Percentiles rank a stretch among this genome's conserved stretches.
Evolutionary conservation across 129 eudicot genomes (phyloP).

Genomic region (Ambrosia trifida): DNA sequence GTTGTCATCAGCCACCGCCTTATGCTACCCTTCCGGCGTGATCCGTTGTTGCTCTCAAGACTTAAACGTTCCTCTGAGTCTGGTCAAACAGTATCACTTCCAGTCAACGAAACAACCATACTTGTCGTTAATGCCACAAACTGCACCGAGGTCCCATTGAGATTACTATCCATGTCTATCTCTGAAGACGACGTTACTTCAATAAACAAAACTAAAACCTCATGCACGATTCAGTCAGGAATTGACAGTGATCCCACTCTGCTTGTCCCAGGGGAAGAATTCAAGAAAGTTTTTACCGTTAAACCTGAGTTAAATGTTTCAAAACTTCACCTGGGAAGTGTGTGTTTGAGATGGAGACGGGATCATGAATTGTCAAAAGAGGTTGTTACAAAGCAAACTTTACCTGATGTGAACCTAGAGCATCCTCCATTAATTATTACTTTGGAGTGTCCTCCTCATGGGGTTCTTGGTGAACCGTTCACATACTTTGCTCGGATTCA

Average conservation of each 20-base stretch:
- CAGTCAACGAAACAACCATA: slow-evolving; percentile 72
- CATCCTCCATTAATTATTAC: slow-evolving; percentile 62
- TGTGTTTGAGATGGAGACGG: slow-evolving; percentile 78
- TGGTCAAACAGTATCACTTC: slow-evolving; percentile 52
- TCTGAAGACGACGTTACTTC: slow-evolving; percentile 35
- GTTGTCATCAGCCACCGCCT: slow-evolving; percentile 64
- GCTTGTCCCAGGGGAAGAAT: slow-evolving; percentile 80
- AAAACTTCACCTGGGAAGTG: slow-evolving; percentile 58
- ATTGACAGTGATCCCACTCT: slow-evolving; percentile 36
- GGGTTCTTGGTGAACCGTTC: slow-evolving; percentile 77
- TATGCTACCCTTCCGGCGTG: slow-evolving; percentile 86
- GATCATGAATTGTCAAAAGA: slow-evolving; percentile 41
- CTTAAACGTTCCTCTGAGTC: slow-evolving; percentile 53
- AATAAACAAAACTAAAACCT: slow-evolving; percentile 17
- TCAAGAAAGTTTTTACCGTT: slow-evolving; percentile 71
- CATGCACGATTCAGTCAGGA: slow-evolving; percentile 45
- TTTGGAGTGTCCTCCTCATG: slow-evolving; percentile 86
- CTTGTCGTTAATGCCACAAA: slow-evolving; percentile 72
- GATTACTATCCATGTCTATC: slow-evolving; percentile 63
- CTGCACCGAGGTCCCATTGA: slow-evolving; percentile 83
- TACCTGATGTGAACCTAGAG: slow-evolving; percentile 80
- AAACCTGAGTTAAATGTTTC: slow-evolving; percentile 46
- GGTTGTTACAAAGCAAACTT: slow-evolving; percentile 68
- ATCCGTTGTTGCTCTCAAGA: slow-evolving; percentile 74
- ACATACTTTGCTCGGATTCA: slow-evolving; percentile 63